These are phyloP conservation scores for Austroboletus eburneus DNA, from an alignment of 768 basidiomycete species.

Conservation along the genomic window DNA sequence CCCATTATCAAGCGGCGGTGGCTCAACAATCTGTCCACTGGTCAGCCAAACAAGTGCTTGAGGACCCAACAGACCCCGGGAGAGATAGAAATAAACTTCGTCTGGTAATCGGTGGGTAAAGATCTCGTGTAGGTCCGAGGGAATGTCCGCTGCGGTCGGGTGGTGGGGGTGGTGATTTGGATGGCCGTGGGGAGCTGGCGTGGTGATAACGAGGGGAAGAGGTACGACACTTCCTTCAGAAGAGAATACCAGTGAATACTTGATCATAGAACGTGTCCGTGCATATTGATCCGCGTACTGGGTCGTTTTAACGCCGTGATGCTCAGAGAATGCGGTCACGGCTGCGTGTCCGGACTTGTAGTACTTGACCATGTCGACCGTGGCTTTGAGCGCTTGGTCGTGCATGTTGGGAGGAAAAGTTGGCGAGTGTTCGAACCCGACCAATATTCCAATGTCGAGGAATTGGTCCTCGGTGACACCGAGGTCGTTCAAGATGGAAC, in stretches of 20 bases:
- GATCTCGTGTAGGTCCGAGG: constrained; percentile 87
- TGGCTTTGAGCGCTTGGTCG: constrained; percentile 77
- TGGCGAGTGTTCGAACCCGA: constrained; percentile 80
- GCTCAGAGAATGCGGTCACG: constrained; percentile 71
- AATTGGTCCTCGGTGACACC: constrained; percentile 83
- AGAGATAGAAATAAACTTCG: constrained; percentile 95
- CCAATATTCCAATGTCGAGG: constrained; percentile 87
- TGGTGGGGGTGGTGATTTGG: constrained; percentile 59
- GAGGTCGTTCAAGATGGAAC: constrained; percentile 60
- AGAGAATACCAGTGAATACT: constrained; percentile 84
- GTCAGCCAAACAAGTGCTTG: constrained; percentile 95
- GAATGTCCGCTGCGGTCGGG: constrained; percentile 83
- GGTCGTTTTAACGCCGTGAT: constrained; percentile 75
- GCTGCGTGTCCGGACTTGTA: constrained; percentile 87
- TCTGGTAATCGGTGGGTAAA: constrained; percentile 94
- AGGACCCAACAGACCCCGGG: constrained; percentile 84
- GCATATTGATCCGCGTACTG: constrained; percentile 85
- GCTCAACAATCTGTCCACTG: constrained; percentile 78
- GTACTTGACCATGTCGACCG: constrained; percentile 89
- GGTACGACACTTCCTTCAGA: constrained; percentile 82
- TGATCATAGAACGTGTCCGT: constrained; percentile 86
- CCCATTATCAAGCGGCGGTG: constrained; percentile 88
- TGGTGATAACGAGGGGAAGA: constrained; percentile 64
- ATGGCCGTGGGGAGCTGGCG: constrained; percentile 45
- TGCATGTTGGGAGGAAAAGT: constrained; percentile 81